phyloP scores from a whole-genome alignment of 148 eudicot genomes.

The Polygonum maritimum region DNA sequence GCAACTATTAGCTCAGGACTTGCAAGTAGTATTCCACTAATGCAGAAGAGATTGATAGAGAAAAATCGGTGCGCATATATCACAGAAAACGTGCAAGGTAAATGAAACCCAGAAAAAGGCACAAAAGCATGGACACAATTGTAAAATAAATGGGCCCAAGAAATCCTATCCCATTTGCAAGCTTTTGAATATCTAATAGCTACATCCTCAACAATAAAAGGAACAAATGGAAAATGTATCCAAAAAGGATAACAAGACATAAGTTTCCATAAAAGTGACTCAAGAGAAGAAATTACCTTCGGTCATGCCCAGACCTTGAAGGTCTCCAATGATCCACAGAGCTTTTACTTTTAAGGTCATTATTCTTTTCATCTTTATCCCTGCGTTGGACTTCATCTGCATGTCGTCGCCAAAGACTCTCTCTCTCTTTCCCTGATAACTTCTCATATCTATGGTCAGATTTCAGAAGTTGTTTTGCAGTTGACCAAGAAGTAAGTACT shows the following conservation, averaged over 20 bases:
- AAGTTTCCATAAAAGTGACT: neutral
- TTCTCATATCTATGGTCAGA: conserved; percentile 57
- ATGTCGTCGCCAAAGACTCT: conserved; percentile 78
- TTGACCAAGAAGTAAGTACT: conserved; percentile 76
- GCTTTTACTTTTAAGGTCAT: conserved; percentile 31
- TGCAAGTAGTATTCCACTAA: no score
- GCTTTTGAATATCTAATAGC: neutral
- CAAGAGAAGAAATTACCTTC: conserved; percentile 23
- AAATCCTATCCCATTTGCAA: neutral
- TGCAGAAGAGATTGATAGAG: no score
- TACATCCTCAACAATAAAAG: neutral
- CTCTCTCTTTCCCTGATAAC: conserved; percentile 81
- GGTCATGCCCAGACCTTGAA: conserved; percentile 33
- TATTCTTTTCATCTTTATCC: conserved; percentile 44
- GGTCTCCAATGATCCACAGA: conserved; percentile 37
- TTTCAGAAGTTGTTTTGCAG: conserved; percentile 71
- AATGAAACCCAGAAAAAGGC: neutral
- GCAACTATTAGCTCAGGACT: no score
- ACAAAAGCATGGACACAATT: neutral
- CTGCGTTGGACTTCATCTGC: conserved; percentile 66
- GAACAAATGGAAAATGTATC: neutral
- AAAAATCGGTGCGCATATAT: no score
- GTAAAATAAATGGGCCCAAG: neutral
- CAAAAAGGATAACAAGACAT: neutral
- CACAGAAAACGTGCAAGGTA: no score